Evolutionary conservation across 805 yeast genomes (phyloP), one percentile per base, ranked within the genome.

Genomic region (Ogataea henricii): DNA sequence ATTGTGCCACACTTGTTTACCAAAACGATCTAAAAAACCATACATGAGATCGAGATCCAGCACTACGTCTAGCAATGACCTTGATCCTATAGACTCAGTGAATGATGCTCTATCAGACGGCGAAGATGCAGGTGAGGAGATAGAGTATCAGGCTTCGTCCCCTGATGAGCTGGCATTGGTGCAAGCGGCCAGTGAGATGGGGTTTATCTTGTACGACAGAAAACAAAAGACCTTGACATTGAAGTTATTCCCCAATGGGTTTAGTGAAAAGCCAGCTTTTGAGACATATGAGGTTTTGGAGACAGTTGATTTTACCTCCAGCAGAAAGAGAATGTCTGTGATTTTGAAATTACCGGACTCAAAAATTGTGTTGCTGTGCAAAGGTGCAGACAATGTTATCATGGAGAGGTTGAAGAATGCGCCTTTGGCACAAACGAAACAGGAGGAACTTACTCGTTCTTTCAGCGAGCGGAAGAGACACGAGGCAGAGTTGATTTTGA

Each of bases 111-210:
- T n/a, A n/a, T n/a, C 30, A 17, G 50, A 23, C 5, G 54, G 42
- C 7, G 65, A 58, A 9, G 67, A 65, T 0, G 66, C 58, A 2
- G 78, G 71, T 36, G 82, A 74, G 18, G 71, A 74, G 18, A 79
- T 90, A 20, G 83, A 81, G 47, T 94, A 94, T 59, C 97, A 92
- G 63, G 89, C 98, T 0, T 83, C 98, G 0, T 91, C 97, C 0
- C 99, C 99, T 0, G 99, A 94, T 68, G 99, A 94, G 64, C 68
- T 91, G 42, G 99, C 99, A 0, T 70, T 94, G 25, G 92, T 94
- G 2, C 81, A 85, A 39, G 99, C 98, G 1, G 99, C 99, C 0
- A 77, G 96, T 56, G 99, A 94, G 62, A 75, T 94, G 74, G 99
- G 99, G 0, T 94, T 75, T 64, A 82, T 91, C n/a, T 87, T 91